Conservation (phyloP, 306 rosid genomes). For the Cucurbita ficifolia region DNA sequence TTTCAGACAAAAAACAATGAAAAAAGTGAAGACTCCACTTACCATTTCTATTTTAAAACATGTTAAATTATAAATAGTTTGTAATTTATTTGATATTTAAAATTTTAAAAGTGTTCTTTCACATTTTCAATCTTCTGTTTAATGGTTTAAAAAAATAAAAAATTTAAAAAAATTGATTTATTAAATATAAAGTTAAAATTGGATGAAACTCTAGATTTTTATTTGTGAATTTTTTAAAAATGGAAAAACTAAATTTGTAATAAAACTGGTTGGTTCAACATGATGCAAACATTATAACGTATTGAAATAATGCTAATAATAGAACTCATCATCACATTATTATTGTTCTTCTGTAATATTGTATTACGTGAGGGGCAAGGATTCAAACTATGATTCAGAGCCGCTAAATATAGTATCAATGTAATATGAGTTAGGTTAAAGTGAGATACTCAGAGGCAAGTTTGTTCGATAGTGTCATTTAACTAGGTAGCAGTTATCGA, state of each 20-base stretch:
- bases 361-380: neutral
- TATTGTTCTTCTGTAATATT: neutral
- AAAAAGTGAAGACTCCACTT: neutral
- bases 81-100: too few relatives aligned
- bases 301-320: neutral
- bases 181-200: too few relatives aligned
- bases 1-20: neutral
- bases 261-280: neutral
- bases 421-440: neutral
- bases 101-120: too few relatives aligned
- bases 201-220: too few relatives aligned
- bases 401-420: neutral
- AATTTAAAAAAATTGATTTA: too few relatives aligned
- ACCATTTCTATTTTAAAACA: neutral
- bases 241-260: too few relatives aligned
- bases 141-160: too few relatives aligned
- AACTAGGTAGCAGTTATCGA: neutral
- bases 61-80: too few relatives aligned
- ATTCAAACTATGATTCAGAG: neutral
- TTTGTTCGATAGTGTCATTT: neutral
- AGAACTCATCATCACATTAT: neutral
- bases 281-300: neutral
- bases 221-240: too few relatives aligned
- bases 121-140: too few relatives aligned
- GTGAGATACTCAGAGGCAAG: neutral